These are phyloP conservation scores for Phtheirospermum japonicum DNA, from an alignment of 257 asterid species.

Conservation along the genomic window DNA sequence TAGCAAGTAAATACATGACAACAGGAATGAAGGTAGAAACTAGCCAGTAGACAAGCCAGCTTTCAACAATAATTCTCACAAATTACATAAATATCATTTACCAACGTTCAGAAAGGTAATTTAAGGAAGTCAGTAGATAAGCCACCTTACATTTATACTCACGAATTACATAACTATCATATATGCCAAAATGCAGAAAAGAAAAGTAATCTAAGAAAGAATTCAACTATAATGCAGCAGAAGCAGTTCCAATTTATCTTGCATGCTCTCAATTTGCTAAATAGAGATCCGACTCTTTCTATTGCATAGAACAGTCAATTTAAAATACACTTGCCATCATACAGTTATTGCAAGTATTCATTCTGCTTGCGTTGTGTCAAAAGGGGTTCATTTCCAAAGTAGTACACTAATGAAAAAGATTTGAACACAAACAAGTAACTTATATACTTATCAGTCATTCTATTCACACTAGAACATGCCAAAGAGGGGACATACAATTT, in stretches of 20 bases:
- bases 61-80: neutral
- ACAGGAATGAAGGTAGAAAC: neutral
- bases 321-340: neutral
- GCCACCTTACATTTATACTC: neutral
- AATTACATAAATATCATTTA: neutral
- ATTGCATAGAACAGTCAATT: neutral
- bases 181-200: neutral
- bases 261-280: neutral
- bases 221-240: neutral
- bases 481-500: neutral
- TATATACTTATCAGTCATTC: neutral
- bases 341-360: neutral
- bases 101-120: neutral
- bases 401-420: neutral
- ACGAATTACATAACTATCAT: neutral
- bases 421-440: neutral
- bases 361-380: neutral
- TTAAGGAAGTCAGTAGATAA: neutral
- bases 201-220: neutral
- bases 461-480: neutral
- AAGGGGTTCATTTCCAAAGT: conserved; percentile 5
- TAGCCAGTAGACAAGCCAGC: conserved; percentile 18
- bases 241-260: conserved; percentile 7
- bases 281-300: neutral
- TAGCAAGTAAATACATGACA: neutral